A percentile compares a stretch with the other conserved stretches of the same genome.
These are phyloP conservation scores for Fragaria nilgerrensis DNA, from an alignment of 306 rosid species.

Conservation along the genomic window DNA sequence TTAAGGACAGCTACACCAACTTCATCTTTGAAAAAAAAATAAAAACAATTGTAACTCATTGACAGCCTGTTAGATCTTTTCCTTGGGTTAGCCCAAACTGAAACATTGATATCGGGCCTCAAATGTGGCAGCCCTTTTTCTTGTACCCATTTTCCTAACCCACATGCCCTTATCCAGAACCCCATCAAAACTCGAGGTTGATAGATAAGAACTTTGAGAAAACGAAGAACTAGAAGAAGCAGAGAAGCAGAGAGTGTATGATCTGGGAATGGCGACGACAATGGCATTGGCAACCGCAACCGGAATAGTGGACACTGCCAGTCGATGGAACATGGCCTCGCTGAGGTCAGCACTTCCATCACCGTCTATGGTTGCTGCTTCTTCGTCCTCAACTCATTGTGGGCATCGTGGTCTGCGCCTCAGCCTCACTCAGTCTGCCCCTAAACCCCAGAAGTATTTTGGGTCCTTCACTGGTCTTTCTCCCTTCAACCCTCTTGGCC, in stretches of 20 bases:
- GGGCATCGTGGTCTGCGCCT: slow-evolving; percentile 14
- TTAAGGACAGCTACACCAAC: too few relatives aligned
- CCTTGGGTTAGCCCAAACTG: neutral
- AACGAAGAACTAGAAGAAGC: neutral
- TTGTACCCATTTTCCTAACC: neutral
- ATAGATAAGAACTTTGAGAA: neutral
- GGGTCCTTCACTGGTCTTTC: slow-evolving; percentile 63
- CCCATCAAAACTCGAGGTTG: neutral
- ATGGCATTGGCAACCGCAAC: slow-evolving; percentile 22
- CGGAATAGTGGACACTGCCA: slow-evolving; percentile 17
- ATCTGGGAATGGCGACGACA: slow-evolving; percentile 15
- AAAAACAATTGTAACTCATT: too few relatives aligned
- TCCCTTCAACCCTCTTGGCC: slow-evolving; percentile 37
- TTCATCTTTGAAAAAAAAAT: too few relatives aligned
- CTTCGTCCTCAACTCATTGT: slow-evolving; percentile 21
- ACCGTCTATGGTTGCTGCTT: slow-evolving; percentile 22
- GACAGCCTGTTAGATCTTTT: neutral
- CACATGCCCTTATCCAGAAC: neutral
- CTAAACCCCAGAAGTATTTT: slow-evolving; percentile 39
- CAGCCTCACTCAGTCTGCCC: slow-evolving; percentile 23
- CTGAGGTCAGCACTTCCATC: slow-evolving; percentile 61
- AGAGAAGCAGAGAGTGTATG: slow-evolving; percentile 6
- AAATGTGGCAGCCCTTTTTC: neutral
- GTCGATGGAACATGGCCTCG: slow-evolving; percentile 61
- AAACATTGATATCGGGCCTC: neutral